Percentiles rank a stretch among this genome's conserved stretches.
phyloP scores from a whole-genome alignment of 345 rosid genomes.

The Heritiera littoralis region DNA sequence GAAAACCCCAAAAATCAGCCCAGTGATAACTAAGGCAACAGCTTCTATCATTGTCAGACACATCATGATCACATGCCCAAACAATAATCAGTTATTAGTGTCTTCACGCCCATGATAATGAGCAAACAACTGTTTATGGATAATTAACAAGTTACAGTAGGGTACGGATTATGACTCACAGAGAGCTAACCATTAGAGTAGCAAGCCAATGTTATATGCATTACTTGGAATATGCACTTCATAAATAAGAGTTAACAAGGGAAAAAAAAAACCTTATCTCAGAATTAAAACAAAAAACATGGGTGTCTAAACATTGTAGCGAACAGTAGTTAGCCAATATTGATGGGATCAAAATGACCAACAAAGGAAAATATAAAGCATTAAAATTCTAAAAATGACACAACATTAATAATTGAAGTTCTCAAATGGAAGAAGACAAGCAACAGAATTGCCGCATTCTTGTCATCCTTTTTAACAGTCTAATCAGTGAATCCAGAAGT shows the following conservation, averaged over 20 bases:
- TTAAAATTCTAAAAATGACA: neutral
- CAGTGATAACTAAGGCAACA: neutral
- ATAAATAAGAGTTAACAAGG: neutral
- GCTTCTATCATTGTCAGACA: neutral
- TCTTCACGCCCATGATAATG: neutral
- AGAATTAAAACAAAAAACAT: neutral
- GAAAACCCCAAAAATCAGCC: neutral
- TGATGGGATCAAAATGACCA: neutral
- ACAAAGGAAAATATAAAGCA: neutral
- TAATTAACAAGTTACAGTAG: neutral
- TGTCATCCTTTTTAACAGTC: neutral
- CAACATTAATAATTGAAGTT: neutral
- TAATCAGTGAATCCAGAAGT: neutral
- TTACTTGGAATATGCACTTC: neutral
- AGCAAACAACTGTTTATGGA: neutral
- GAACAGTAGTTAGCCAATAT: neutral
- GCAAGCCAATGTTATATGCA: neutral
- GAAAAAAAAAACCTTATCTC: neutral
- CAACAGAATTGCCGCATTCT: neutral
- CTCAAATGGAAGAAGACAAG: slow-evolving; percentile 8
- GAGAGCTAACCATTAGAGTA: neutral
- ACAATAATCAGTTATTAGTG: neutral
- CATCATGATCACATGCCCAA: neutral
- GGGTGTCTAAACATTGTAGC: neutral
- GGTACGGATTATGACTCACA: neutral